Base-by-base conservation (phyloP, 176 grass and related monocot genomes). In the Puccinellia tenuiflora region DNA sequence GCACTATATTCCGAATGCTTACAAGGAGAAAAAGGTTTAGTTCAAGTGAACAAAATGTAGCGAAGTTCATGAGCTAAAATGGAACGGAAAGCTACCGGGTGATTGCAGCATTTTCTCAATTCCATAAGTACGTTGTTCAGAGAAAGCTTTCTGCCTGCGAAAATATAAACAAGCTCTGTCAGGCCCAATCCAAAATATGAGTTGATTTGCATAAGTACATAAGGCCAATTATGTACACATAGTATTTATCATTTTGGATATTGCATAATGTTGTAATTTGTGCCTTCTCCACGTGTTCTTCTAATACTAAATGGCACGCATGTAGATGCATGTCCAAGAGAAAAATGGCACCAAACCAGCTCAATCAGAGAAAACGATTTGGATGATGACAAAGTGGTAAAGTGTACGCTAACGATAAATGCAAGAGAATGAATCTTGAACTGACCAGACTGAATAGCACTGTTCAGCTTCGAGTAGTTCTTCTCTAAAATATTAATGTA, bases 401-500 rank as follows among this genome's bases (percentile, higher is more conserved):
- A 64, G 35, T 35, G 30, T 62, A 67, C 69, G 46, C 21, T 42
- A 25, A 77, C 1, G 0, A 79, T 62, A 34, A 65, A 17, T 16
- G 9, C 39, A 60, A 77, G 31, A 12, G 7, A 83, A 71, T 40
- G 25, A 73, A 2, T 45, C 29, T 39, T 39, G 3, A 64, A 89
- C 89, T 28, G 31, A 91, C 89, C 92, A 50, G 46, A 79, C 72
- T 79, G 78, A 78, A 91, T 94, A 56, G 46, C 84, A 29, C 83
- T 80, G 9, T 91, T 91, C 70, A 94, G 75, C 68, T 94, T 87
- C 9, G 67, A 83, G 86, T 89, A 91, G 72, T 91, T 94, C 77
- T 91, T 91, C 81, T 94, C 86, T 42, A 91, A 73, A 91, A 94
- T 82, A 85, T 89, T 65, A 72, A 89, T 89, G 70, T 94, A 91